Conservation (phyloP, 352 stramenopile species). For the Phytopythium kandeliae region DNA sequence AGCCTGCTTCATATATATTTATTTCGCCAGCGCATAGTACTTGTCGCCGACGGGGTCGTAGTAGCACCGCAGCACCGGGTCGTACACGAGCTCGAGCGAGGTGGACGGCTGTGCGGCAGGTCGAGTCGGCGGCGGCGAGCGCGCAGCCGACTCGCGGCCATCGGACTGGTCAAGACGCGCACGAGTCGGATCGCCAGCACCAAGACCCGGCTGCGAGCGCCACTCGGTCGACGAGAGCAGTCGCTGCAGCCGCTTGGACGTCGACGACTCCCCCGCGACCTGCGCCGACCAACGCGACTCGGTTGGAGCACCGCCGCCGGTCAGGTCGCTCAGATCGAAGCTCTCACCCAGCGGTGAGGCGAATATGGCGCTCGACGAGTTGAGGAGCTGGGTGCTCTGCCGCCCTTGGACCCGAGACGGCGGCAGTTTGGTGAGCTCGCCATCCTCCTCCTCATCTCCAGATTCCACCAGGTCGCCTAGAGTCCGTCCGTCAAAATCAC, state of each 20-base stretch:
- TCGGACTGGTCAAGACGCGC: too few relatives aligned
- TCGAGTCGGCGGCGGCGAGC: too few relatives aligned
- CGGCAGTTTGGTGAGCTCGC: neutral
- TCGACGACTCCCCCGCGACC: constrained; percentile 15
- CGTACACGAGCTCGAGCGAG: constrained; percentile 76
- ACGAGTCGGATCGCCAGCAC: neutral
- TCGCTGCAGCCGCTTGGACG: constrained; percentile 36
- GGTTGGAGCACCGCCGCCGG: neutral
- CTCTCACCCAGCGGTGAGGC: neutral
- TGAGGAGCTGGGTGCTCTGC: neutral
- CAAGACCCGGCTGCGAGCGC: constrained; percentile 7
- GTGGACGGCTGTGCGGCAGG: constrained; percentile 15
- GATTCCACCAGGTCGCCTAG: constrained; percentile 35
- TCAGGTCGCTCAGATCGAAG: constrained; percentile 2
- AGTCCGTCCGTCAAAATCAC: neutral
- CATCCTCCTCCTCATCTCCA: constrained; percentile 5
- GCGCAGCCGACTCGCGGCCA: too few relatives aligned
- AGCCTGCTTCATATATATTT: constrained; percentile 20
- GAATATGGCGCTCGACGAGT: neutral
- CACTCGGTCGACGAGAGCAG: constrained; percentile 73
- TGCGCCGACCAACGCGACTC: neutral
- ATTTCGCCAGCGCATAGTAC: constrained; percentile 76
- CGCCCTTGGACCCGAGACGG: too few relatives aligned
- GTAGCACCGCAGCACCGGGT: constrained; percentile 81
- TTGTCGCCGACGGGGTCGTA: constrained; percentile 77